Conservation (phyloP, 805 yeast genomes). For the Torulaspora delbrueckii region DNA sequence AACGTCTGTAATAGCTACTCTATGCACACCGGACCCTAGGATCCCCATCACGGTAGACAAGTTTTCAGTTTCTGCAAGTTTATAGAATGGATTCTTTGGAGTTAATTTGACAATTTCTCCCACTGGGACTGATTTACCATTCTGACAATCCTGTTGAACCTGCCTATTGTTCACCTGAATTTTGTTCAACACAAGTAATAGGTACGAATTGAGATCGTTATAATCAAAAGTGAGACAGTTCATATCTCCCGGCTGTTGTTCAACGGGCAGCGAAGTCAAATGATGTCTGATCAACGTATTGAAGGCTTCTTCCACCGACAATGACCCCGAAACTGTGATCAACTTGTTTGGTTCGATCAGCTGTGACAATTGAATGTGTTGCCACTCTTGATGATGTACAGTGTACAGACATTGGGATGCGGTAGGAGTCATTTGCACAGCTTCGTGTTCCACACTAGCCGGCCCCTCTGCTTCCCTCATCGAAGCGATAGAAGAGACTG, state of each 20-base stretch:
- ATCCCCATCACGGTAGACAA: slow-evolving; percentile 75
- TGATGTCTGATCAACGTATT: slow-evolving; percentile 66
- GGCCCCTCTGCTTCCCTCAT: slow-evolving; percentile 25
- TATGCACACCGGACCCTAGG: slow-evolving; percentile 91
- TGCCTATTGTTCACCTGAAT: slow-evolving; percentile 38
- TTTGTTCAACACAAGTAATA: slow-evolving; percentile 78
- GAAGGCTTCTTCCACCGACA: slow-evolving; percentile 84
- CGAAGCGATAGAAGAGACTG: slow-evolving; percentile 36
- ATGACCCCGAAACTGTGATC: slow-evolving; percentile 57
- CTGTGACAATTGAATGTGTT: slow-evolving; percentile 62
- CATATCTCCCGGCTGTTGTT: slow-evolving; percentile 48
- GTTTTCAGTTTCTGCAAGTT: slow-evolving; percentile 63
- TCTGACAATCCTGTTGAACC: slow-evolving; percentile 56
- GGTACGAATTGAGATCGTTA: slow-evolving; percentile 81
- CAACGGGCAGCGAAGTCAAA: slow-evolving; percentile 84
- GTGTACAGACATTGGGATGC: slow-evolving; percentile 20
- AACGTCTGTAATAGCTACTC: slow-evolving; percentile 72
- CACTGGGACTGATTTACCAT: slow-evolving; percentile 88
- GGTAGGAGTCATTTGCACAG: slow-evolving; percentile 18
- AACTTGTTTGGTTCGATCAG: slow-evolving; percentile 76
- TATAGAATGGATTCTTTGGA: slow-evolving; percentile 83
- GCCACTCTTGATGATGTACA: slow-evolving; percentile 50
- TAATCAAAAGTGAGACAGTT: slow-evolving; percentile 86
- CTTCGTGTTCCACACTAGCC: slow-evolving; percentile 1
- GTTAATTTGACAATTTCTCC: slow-evolving; percentile 78